Percentiles rank a stretch among this genome's conserved stretches.
Conservation (phyloP, 2,329 filamentous ascomycete genomes). For the Didymellaceae sp. region DNA sequence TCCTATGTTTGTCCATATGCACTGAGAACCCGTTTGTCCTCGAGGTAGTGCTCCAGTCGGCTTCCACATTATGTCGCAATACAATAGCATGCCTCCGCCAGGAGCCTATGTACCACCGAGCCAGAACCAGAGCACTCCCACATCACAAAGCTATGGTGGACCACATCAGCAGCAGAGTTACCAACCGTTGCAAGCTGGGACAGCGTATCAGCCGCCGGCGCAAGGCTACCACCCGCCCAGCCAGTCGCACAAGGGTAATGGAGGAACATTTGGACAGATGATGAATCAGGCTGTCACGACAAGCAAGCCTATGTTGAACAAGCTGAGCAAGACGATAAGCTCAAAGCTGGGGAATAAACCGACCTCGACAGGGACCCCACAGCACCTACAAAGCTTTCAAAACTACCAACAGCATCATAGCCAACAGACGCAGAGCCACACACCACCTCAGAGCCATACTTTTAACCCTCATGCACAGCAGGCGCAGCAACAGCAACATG, state of each 20-base stretch:
- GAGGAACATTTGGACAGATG: constrained; percentile 37
- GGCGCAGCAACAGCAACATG: constrained; percentile 22
- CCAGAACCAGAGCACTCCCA: constrained; percentile 22
- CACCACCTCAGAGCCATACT: constrained; percentile 24
- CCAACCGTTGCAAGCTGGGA: constrained; percentile 22
- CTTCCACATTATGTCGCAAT: constrained; percentile 39
- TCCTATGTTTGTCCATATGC: not conserved
- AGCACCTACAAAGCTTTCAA: constrained; percentile 41
- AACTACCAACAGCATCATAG: constrained; percentile 40
- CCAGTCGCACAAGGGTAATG: constrained; percentile 29
- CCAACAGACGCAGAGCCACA: constrained; percentile 28
- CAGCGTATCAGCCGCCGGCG: constrained; percentile 26
- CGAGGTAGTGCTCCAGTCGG: not conserved
- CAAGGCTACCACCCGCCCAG: constrained; percentile 22
- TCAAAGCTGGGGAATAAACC: constrained; percentile 42
- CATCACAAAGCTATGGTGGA: constrained; percentile 23
- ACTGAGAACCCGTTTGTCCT: not conserved
- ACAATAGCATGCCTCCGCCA: constrained; percentile 36
- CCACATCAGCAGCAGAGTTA: constrained; percentile 32
- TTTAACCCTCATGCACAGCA: constrained; percentile 24
- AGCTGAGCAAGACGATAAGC: constrained; percentile 46
- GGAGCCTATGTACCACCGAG: constrained; percentile 38
- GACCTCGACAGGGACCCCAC: constrained; percentile 27
- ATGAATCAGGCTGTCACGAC: constrained; percentile 46
- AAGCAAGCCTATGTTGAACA: constrained; percentile 46